Evolutionary conservation across 345 rosid genomes (phyloP).

Genomic region (Arabidopsis arenosa): DNA sequence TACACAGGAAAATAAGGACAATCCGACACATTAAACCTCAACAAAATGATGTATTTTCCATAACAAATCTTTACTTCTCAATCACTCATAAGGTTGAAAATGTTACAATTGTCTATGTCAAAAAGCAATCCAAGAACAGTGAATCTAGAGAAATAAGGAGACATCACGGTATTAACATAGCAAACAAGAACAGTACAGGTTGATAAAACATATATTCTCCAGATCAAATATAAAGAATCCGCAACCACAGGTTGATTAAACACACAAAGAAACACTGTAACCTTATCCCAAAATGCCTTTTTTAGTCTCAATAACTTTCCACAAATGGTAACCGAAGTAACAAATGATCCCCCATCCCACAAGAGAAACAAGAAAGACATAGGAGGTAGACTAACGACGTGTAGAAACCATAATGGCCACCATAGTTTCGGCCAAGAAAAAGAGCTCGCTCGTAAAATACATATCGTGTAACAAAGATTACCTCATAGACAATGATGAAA

Average conservation of each 20-base stretch:
- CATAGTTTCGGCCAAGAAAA: not conserved
- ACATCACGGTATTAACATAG: not conserved
- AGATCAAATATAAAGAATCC: not conserved
- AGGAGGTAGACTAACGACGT: not conserved
- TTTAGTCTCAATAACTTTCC: not conserved
- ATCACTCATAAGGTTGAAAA: not conserved
- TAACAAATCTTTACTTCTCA: not conserved
- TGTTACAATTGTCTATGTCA: not conserved
- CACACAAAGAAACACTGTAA: not conserved
- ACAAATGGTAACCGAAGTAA: not conserved
- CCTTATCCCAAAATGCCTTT: not conserved
- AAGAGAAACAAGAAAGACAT: conserved; percentile 8
- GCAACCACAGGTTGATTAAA: not conserved
- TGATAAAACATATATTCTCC: not conserved
- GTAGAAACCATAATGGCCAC: not conserved
- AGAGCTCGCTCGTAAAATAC: not conserved
- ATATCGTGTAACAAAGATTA: conserved; percentile 36
- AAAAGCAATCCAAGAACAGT: conserved; percentile 23
- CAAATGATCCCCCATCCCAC: not conserved
- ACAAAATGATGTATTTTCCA: not conserved
- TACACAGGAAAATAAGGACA: not conserved
- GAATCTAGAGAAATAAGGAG: not conserved
- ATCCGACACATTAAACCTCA: not conserved
- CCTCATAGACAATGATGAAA: conserved; percentile 95
- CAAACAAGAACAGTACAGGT: not conserved